These are phyloP conservation scores for Nothophaeocryptopus gaeumannii DNA, from an alignment of 2,329 filamentous ascomycete species.

Conservation along the genomic window DNA sequence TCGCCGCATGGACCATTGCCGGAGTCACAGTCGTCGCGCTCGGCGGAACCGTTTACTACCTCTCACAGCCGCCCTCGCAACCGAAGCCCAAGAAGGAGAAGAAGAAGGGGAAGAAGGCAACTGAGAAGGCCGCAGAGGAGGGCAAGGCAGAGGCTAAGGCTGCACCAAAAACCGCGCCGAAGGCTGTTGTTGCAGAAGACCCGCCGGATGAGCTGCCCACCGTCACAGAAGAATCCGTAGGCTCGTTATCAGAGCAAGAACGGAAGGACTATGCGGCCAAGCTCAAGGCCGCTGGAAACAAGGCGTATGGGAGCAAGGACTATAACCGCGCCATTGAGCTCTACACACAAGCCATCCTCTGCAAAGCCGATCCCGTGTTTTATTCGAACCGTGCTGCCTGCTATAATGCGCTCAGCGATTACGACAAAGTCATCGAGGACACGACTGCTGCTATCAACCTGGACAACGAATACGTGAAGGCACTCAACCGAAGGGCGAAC, in stretches of 20 bases:
- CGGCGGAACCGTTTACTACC: constrained; percentile 90
- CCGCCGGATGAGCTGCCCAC: constrained; percentile 48
- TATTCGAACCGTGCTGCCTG: constrained; percentile 98
- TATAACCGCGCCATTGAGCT: constrained; percentile 92
- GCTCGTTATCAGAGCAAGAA: constrained; percentile 56
- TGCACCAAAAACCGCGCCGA: constrained; percentile 24
- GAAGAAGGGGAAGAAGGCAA: constrained; percentile 77
- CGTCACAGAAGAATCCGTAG: constrained; percentile 48
- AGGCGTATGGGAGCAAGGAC: constrained; percentile 90
- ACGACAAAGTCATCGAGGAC: constrained; percentile 95
- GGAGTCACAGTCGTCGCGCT: constrained; percentile 90
- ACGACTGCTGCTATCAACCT: constrained; percentile 92
- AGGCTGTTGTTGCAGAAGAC: constrained; percentile 35
- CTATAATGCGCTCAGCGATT: constrained; percentile 88
- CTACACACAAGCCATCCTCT: constrained; percentile 92
- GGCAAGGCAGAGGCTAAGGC: constrained; percentile 22
- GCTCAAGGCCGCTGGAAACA: constrained; percentile 93
- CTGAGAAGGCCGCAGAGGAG: constrained; percentile 49
- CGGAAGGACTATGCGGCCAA: constrained; percentile 84
- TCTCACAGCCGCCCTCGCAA: constrained; percentile 49
- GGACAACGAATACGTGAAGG: constrained; percentile 95
- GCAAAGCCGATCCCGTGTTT: constrained; percentile 96
- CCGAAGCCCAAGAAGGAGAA: constrained; percentile 80
- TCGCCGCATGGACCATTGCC: constrained; percentile 91
- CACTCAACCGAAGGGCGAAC: constrained; percentile 90